These are phyloP conservation scores for Alternaria sp. DNA, from an alignment of 2,329 filamentous ascomycete species.

Conservation along the genomic window DNA sequence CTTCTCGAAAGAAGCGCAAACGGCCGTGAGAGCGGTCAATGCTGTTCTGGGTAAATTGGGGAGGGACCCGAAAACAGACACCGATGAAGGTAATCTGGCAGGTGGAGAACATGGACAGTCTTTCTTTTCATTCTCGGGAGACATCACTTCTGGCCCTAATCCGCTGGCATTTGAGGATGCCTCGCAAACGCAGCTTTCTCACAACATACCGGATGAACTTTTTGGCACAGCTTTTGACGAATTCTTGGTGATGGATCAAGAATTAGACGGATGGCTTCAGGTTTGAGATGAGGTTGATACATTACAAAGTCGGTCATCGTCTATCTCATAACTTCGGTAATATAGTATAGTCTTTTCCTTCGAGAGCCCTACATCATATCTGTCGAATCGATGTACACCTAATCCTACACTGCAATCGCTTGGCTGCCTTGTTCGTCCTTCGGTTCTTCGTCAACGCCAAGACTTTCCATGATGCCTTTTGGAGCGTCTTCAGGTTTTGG, in stretches of 20 bases:
- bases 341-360: neutral
- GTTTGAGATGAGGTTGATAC: neutral
- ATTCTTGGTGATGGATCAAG: neutral
- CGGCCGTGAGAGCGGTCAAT: neutral
- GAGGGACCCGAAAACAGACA: neutral
- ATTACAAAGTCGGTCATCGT: neutral
- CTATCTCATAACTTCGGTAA: neutral
- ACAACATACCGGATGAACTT: neutral
- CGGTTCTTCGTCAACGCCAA: neutral
- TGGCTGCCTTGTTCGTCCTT: neutral
- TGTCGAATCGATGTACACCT: neutral
- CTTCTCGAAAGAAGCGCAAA: neutral
- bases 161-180: neutral
- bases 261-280: neutral
- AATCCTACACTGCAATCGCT: neutral
- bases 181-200: neutral
- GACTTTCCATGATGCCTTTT: neutral
- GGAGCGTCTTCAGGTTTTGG: slow-evolving; percentile 1
- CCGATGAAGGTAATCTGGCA: neutral
- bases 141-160: neutral
- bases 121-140: neutral
- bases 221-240: neutral
- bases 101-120: neutral
- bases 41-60: neutral
- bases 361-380: neutral